Evolutionary conservation across 306 rosid genomes (phyloP), one percentile per base, ranked within the genome.

Genomic region (Quercus gilva): DNA sequence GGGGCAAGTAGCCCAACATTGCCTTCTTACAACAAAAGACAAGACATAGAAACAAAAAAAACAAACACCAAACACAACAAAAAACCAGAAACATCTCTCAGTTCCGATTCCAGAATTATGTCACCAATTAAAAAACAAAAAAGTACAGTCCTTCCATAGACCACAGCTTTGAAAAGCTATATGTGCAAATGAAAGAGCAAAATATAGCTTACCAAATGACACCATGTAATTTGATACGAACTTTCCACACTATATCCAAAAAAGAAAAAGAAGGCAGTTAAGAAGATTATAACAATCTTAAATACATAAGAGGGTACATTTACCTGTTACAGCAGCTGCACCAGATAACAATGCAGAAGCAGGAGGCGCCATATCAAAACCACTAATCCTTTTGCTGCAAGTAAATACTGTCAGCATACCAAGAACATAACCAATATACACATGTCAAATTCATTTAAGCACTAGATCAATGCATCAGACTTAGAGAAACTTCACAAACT

Each of bases 1-100:
- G 98, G 99, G 99, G 95, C 98, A 87, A 95, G 96, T 92, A 89
- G 94, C 92, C 97, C 98, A 89, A 92, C 96, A 93, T 95, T 93
- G 98, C 93, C 99, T 90, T 95, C 99, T 95, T 84, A 90, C 92
- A 92, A 85, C 90, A 93, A 85, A 89, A 80, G 88, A 95, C 91
- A 89, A 84, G 90, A 95, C 98, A 95, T 79, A 92, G 94, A 95
- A 95, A 92, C 95, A 95, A 92, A 95, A 90, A 86, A 89, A 92
- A 87, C 92, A 91, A 95, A 95, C 97, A 93, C 96, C 89, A 93
- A 95, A 95, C 88, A 95, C 95, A 89, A 95, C 87, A 91, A 91
- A 88, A 91, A 92, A 92, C 89, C 96, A 88, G 91, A 94, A 93
- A 88, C 87, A 89, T 81, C 94, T 89, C 91, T 95, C 97, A 95